These are phyloP conservation scores for Flagelloscypha sp. DNA, from an alignment of 768 basidiomycete genomes.

Conservation along the genomic window DNA sequence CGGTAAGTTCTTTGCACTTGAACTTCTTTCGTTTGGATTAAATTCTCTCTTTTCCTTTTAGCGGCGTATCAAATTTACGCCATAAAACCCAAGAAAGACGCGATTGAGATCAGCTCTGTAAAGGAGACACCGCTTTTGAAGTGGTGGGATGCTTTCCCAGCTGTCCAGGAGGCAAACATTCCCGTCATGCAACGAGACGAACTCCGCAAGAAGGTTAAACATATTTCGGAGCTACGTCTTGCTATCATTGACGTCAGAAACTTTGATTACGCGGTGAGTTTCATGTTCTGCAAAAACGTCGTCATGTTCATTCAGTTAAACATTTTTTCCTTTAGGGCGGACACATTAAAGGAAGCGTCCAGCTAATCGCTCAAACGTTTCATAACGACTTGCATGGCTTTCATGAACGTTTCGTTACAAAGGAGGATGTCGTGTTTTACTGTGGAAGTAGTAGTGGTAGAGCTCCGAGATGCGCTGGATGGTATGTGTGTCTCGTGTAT, in stretches of 20 bases:
- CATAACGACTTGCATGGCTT: slow-evolving; percentile 34
- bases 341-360: slow-evolving; percentile 42
- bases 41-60: slow-evolving; percentile 11
- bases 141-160: slow-evolving; percentile 52
- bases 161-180: slow-evolving; percentile 23
- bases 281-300: too few species aligned
- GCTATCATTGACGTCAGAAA: slow-evolving; percentile 44
- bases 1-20: slow-evolving; percentile 22
- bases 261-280: slow-evolving; percentile 36
- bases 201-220: slow-evolving; percentile 14
- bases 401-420: slow-evolving; percentile 30
- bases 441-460: slow-evolving; percentile 44
- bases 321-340: slow-evolving; percentile 31
- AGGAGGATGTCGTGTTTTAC: slow-evolving; percentile 42
- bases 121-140: slow-evolving; percentile 22
- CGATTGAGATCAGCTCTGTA: slow-evolving; percentile 3
- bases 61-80: slow-evolving; percentile 43
- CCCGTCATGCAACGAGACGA: slow-evolving; percentile 25
- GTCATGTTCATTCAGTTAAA: neutral
- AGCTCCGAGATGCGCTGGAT: slow-evolving; percentile 47
- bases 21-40: neutral
- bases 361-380: slow-evolving; percentile 44
- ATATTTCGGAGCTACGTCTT: slow-evolving; percentile 18
- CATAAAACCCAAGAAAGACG: slow-evolving; percentile 23
- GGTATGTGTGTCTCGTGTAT: slow-evolving; percentile 24